Evolutionary conservation across 352 stramenopile species (phyloP), one percentile per base, ranked within the genome.

Genomic region (Phytopythium kandeliae): DNA sequence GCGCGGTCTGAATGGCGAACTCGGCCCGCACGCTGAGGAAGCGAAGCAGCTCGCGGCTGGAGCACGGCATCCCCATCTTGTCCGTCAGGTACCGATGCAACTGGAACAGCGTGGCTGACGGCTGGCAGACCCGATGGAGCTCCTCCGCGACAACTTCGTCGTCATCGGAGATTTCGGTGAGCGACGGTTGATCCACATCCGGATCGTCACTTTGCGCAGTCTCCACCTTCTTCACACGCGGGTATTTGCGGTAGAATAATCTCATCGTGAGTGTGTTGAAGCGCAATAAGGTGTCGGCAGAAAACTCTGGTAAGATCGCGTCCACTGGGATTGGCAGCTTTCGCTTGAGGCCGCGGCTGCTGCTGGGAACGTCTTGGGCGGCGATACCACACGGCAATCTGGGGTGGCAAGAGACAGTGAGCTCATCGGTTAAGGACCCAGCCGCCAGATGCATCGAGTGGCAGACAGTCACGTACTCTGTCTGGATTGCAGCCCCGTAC

Each of bases 391-490:
- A 74, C 10, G 74, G 74, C 25, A 90, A 59, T 15, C 78, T 90
- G 48, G 19, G 37, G 5, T 53, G 36, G 30, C 17, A 67, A 57
- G 24, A 55, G 64, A 43, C 52, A 48, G 4, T 24, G 28, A 31
- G 28, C n/a, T n/a, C n/a, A n/a, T n/a, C n/a, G n/a, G n/a, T 31
- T 9, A 31, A 31, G 4, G 28, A 31, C 28, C 28, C 28, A 31
- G 9, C 28, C n/a, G n/a, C n/a, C n/a, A n/a, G n/a, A n/a, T n/a
- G n/a, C n/a, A n/a, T n/a, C n/a, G n/a, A n/a, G n/a, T n/a, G n/a
- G n/a, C n/a, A n/a, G n/a, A n/a, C n/a, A n/a, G n/a, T n/a, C n/a
- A 75, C 78, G 57, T 76, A 90, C 79, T 78, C 65, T 2, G 61
- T 40, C 44, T 88, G 79, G 42, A 90, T 62, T 21, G 72, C 72